Evolutionary conservation across 176 grass and related monocot genomes (phyloP).

Genomic region (Zea mays): Zm-B73-REFERENCE-NAM-5.0 NC_050096.1:216362001-216362500

Average conservation of each 20-base stretch:
- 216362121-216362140: constrained; percentile 83
- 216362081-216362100: constrained; percentile 65
- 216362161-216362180: constrained; percentile 80
- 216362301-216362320: neutral
- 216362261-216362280: neutral
- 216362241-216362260: constrained; percentile 16
- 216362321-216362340: neutral
- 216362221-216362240: constrained; percentile 51
- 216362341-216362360: constrained; percentile 60
- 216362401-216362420: constrained; percentile 56
- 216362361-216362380: constrained; percentile 87
- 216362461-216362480: neutral
- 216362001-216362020: constrained; percentile 96
- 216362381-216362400: constrained; percentile 59
- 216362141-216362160: constrained; percentile 55
- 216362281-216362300: neutral
- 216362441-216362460: constrained; percentile 56
- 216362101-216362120: constrained; percentile 70
- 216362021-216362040: constrained; percentile 82
- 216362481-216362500: too few relatives aligned
- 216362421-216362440: constrained; percentile 65
- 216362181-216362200: constrained; percentile 84
- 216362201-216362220: constrained; percentile 77
- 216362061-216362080: constrained; percentile 96
- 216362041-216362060: constrained; percentile 79